A percentile compares a stretch with the other conserved stretches of the same genome.
These are phyloP conservation scores for Coniophora puteana DNA, from an alignment of 1,284 basidiomycete species.

Conservation along the genomic window DNA sequence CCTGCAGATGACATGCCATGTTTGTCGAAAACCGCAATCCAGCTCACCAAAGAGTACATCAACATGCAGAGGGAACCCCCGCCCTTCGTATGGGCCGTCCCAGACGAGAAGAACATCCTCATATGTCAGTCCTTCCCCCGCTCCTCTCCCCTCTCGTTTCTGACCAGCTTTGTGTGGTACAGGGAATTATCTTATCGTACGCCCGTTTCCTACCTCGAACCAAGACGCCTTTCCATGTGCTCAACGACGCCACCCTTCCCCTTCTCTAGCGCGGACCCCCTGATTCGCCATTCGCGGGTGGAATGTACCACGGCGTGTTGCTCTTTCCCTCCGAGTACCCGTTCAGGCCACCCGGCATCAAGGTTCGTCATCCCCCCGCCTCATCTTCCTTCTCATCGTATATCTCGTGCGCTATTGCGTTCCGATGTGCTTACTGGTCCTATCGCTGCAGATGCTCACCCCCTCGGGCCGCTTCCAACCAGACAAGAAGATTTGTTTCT, in stretches of 20 bases:
- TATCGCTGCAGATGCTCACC: conserved; percentile 73
- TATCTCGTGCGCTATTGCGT: conserved; percentile 3
- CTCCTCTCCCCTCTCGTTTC: conserved; percentile 4
- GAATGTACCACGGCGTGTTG: conserved; percentile 90
- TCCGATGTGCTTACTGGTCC: conserved; percentile 3
- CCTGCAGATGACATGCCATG: neutral
- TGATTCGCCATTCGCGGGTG: conserved; percentile 88
- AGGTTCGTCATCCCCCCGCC: conserved; percentile 46
- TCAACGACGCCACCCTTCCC: conserved; percentile 2
- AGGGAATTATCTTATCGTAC: conserved; percentile 93
- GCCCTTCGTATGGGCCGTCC: conserved; percentile 90
- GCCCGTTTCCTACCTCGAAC: too few relatives aligned
- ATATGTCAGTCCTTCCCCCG: conserved; percentile 53
- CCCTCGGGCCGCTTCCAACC: conserved; percentile 92
- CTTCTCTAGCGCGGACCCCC: conserved; percentile 78
- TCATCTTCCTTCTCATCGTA: neutral
- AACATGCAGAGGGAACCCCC: conserved; percentile 92
- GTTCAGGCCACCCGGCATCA: conserved; percentile 95
- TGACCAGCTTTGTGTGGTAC: conserved; percentile 9
- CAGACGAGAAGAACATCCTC: conserved; percentile 95
- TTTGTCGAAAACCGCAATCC: conserved; percentile 10
- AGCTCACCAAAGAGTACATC: conserved; percentile 89
- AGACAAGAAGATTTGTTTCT: conserved; percentile 94
- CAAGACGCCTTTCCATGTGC: conserved; percentile 6
- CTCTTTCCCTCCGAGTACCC: conserved; percentile 91